Evolutionary conservation across 2,329 filamentous ascomycete species (phyloP).

Genomic region (Pseudopithomyces chartarum): DNA sequence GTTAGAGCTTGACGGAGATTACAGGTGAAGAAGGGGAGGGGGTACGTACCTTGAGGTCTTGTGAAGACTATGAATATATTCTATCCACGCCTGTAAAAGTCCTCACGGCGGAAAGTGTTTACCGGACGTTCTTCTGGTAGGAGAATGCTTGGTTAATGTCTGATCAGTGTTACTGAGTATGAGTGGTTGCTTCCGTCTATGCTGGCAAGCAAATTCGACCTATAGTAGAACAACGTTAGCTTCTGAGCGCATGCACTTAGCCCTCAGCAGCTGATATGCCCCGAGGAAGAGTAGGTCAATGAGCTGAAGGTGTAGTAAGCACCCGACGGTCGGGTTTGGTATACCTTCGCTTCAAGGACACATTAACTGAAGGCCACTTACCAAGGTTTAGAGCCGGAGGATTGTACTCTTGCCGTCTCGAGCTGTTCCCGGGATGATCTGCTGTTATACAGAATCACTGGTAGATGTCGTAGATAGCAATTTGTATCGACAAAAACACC

Average conservation of each 20-base stretch:
- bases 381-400: background rate
- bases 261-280: background rate
- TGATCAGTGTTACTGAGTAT: slow-evolving; percentile 12
- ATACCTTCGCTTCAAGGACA: background rate
- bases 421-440: background rate
- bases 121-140: slow-evolving; percentile 13
- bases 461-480: background rate
- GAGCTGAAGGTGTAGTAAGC: background rate
- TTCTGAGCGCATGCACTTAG: slow-evolving; percentile 12
- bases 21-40: background rate
- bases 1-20: slow-evolving; percentile 13
- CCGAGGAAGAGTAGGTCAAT: background rate
- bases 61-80: background rate
- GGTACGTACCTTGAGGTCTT: slow-evolving; percentile 22
- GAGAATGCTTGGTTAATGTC: slow-evolving; percentile 5
- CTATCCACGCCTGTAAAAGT: slow-evolving; percentile 12
- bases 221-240: slow-evolving; percentile 16
- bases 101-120: slow-evolving; percentile 17
- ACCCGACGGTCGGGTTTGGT: background rate
- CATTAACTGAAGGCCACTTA: background rate
- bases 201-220: slow-evolving; percentile 14
- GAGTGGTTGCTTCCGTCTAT: slow-evolving; percentile 13
- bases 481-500: background rate
- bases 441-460: background rate
- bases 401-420: background rate